A percentile compares a stretch with the other conserved stretches of the same genome.
These are phyloP conservation scores for Amylostereum chailletii DNA, from an alignment of 1,284 basidiomycete species.

Conservation along the genomic window DNA sequence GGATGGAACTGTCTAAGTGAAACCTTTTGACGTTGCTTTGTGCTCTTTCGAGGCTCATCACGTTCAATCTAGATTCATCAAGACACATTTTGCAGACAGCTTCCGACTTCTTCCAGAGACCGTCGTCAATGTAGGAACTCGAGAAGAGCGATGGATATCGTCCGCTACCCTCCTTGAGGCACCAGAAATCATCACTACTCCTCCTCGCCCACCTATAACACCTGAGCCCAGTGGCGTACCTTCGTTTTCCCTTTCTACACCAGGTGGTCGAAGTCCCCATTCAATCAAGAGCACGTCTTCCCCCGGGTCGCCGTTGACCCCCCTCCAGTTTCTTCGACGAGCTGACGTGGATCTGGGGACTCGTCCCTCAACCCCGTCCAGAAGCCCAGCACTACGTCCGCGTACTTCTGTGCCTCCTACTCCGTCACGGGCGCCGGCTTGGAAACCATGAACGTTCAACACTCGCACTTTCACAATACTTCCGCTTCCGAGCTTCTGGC, in stretches of 20 bases:
- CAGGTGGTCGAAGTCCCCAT: constrained; percentile 34
- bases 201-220: constrained; percentile 45
- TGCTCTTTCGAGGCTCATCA: constrained; percentile 5
- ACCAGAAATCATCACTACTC: constrained; percentile 29
- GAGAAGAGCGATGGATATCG: constrained; percentile 75
- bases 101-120: constrained; percentile 60
- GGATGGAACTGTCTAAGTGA: constrained; percentile 83
- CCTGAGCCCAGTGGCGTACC: constrained; percentile 56
- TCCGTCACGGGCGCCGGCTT: constrained; percentile 4
- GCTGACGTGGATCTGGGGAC: constrained; percentile 32
- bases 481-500: too few species aligned
- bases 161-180: constrained; percentile 61
- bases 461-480: background rate
- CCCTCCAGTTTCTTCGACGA: constrained; percentile 49
- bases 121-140: constrained; percentile 38
- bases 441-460: constrained; percentile 12
- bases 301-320: constrained; percentile 40
- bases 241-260: constrained; percentile 40
- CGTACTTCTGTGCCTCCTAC: constrained; percentile 12
- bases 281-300: constrained; percentile 37
- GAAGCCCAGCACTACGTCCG: constrained; percentile 18
- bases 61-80: constrained; percentile 58
- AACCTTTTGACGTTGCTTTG: constrained; percentile 18
- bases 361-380: constrained; percentile 36
- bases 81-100: constrained; percentile 76